Conservation (phyloP, 805 yeast genomes). For the Sungouiozyma ichnusensis region DNA sequence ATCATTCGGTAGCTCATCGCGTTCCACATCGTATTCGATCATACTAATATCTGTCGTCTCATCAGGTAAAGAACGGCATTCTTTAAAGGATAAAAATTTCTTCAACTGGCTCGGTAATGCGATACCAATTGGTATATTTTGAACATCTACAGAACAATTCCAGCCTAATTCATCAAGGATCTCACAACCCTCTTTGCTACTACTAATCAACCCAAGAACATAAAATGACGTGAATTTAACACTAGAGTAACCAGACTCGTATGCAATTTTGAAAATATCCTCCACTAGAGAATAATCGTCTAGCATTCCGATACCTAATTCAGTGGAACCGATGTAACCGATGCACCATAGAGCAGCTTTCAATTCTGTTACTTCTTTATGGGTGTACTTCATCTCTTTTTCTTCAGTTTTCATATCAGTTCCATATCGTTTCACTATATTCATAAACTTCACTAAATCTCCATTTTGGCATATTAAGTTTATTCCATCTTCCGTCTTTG, state of each 20-base stretch:
- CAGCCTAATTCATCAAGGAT: conserved; percentile 74
- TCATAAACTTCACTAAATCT: conserved; percentile 33
- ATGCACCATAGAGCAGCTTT: conserved; percentile 81
- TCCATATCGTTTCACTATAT: conserved; percentile 27
- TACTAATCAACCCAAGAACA: conserved; percentile 62
- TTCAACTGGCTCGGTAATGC: conserved; percentile 31
- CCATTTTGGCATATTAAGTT: conserved; percentile 44
- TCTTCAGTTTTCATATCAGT: conserved; percentile 8
- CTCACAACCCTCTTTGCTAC: conserved; percentile 72
- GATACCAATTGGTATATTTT: conserved; percentile 35
- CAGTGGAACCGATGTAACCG: conserved; percentile 71
- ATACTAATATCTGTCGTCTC: not conserved
- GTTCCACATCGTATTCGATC: conserved; percentile 10
- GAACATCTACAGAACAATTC: conserved; percentile 41
- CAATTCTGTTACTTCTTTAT: conserved; percentile 33
- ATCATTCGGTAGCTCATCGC: conserved; percentile 11
- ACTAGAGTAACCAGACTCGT: conserved; percentile 41
- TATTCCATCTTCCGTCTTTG: conserved; percentile 74
- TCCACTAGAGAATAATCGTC: conserved; percentile 43
- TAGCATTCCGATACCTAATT: conserved; percentile 51
- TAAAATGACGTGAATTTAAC: conserved; percentile 70
- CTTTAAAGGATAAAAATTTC: conserved; percentile 25
- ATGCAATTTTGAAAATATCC: conserved; percentile 43
- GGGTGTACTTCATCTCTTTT: conserved; percentile 14
- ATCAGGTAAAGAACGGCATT: conserved; percentile 1